Percentiles rank a stretch among this genome's conserved stretches.
Conservation (phyloP, 2,329 filamentous ascomycete genomes). For the Verticillium nonalfalfae region DNA sequence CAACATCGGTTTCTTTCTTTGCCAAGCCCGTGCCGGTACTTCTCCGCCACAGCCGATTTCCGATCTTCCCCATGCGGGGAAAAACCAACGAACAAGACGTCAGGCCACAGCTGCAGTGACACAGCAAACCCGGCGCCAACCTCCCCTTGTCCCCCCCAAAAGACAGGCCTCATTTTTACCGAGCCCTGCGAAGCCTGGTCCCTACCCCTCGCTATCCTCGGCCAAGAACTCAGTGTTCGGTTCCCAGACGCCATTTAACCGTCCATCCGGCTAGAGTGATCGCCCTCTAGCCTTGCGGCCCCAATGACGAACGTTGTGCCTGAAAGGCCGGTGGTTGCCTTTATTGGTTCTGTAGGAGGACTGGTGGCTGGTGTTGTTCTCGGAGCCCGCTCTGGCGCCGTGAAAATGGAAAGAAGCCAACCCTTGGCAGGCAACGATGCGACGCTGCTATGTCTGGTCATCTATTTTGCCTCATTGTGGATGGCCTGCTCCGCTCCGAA, state of each 20-base stretch:
- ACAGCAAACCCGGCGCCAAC: not conserved
- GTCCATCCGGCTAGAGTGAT: not conserved
- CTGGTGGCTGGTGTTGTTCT: not conserved
- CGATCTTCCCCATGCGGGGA: not conserved
- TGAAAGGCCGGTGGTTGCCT: not conserved
- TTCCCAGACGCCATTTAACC: not conserved
- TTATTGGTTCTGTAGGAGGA: not conserved
- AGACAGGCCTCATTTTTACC: not conserved
- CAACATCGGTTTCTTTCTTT: not conserved
- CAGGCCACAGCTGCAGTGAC: not conserved
- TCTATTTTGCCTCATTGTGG: not conserved
- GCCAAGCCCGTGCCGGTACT: not conserved
- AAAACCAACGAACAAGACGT: not conserved
- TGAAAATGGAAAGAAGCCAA: not conserved
- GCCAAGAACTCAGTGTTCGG: not conserved
- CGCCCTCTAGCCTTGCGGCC: not conserved
- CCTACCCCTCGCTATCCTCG: not conserved
- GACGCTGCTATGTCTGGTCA: not conserved
- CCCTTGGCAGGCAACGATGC: not conserved
- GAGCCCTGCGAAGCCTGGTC: not conserved
- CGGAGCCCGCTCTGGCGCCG: not conserved
- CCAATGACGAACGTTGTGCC: not conserved
- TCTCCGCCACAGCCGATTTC: not conserved
- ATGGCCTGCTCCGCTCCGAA: not conserved
- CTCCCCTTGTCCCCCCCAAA: not conserved